Evolutionary conservation across 1,139 yeast genomes (phyloP).

Genomic region (Ogataea hybrid): DNA sequence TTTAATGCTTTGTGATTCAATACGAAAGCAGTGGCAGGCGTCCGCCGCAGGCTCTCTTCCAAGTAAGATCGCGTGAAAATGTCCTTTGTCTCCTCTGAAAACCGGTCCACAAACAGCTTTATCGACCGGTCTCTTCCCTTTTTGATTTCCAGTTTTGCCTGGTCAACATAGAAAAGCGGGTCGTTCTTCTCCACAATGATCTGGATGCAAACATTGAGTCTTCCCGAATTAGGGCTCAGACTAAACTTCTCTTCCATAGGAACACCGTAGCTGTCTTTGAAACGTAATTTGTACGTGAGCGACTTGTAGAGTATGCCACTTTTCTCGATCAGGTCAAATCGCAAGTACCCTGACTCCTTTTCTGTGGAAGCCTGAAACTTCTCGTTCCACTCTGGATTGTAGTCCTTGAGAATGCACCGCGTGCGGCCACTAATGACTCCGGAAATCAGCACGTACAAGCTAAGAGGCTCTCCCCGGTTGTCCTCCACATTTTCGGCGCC

Average conservation of each 20-base stretch:
- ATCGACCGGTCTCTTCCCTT: constrained; percentile 27
- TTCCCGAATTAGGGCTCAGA: constrained; percentile 29
- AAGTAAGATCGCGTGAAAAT: constrained; percentile 25
- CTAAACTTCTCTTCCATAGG: constrained; percentile 25
- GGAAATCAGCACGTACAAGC: constrained; percentile 66
- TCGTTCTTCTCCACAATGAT: constrained; percentile 27
- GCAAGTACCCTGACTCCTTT: constrained; percentile 38
- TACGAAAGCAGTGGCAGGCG: constrained; percentile 20
- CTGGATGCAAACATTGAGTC: constrained; percentile 24
- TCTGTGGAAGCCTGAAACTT: constrained; percentile 43
- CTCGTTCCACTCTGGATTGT: constrained; percentile 88
- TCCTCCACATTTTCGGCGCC: constrained; percentile 68
- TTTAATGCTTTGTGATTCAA: constrained; percentile 20
- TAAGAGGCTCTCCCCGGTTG: constrained; percentile 52
- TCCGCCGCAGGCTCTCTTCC: constrained; percentile 23
- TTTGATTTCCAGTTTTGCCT: constrained; percentile 22
- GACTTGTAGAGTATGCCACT: constrained; percentile 22
- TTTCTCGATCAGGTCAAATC: constrained; percentile 23
- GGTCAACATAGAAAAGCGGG: constrained; percentile 28
- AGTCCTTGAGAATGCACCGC: constrained; percentile 55
- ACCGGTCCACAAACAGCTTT: constrained; percentile 27
- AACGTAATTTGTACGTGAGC: constrained; percentile 21
- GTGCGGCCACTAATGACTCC: constrained; percentile 76
- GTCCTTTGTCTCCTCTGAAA: constrained; percentile 24
- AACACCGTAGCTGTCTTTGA: constrained; percentile 27